Base-by-base conservation (phyloP, 768 basidiomycete species). In the Trametes punicea region DNA sequence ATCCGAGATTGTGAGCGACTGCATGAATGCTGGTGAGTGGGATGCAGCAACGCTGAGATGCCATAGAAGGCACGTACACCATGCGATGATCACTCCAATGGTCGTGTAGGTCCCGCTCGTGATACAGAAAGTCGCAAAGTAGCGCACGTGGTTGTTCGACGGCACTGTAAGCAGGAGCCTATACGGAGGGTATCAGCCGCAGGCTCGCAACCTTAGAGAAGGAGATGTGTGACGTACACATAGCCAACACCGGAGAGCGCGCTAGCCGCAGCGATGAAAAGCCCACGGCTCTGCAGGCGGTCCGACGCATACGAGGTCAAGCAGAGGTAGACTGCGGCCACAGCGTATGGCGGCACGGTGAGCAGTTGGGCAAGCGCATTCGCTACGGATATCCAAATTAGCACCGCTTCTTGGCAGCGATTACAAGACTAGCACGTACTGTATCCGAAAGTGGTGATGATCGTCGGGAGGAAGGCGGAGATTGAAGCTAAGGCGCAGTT, bases 391-490 rank as follows among this genome's bases (percentile, higher is more conserved):
- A 49, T 62, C 54, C 29, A 51, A 39, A 15, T 31, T 13, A 49
- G 11, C 50, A 31, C 18, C 30, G 41, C 33, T 31, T 23, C 70
- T 83, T 39, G 47, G 13, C 15, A 85, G 84, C 77, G 55, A 76
- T 81, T 27, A 82, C 83, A 54, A 87, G 80, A 0, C 82, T 85
- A 38, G 70, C 72, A 73, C 87, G 44, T 53, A 89, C 88, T 80
- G 61, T 78, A 84, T 30, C 87, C 87, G 53, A 91, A 83, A 0
- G 85, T 88, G 39, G 74, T 76, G 40, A 93, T 81, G 63, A 93
- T 89, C 2, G 89, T 92, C 2, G 91, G 91, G 51, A 93, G 71
- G 73, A 93, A 93, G 0, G 89, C 88, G 21, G 85, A 84, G 31
- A 87, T 87, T 8, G 89, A 87, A n/a, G 87, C 84, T 15, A 91